Percentiles rank a stretch among this genome's conserved stretches.
phyloP scores from a whole-genome alignment of 2,329 filamentous ascomycete species.

The Nemania sp. region DNA sequence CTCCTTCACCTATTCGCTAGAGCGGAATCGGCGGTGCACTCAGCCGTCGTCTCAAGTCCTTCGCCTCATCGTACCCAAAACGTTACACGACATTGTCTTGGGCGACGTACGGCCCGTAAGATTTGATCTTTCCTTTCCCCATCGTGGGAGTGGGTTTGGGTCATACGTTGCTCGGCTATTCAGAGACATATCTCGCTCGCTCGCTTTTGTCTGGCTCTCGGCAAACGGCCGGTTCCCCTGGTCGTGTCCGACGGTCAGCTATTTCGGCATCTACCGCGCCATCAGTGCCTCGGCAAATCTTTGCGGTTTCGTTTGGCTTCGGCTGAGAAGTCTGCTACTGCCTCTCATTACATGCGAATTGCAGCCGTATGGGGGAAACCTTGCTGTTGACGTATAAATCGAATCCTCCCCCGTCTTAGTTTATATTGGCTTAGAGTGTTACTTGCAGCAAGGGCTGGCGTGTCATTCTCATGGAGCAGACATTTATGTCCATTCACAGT shows the following conservation, averaged over 20 bases:
- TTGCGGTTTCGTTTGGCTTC: background rate
- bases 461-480: slow-evolving; percentile 69
- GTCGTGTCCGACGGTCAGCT: slow-evolving; percentile 35
- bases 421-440: slow-evolving; percentile 32
- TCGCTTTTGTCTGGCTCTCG: slow-evolving; percentile 33
- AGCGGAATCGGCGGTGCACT: background rate
- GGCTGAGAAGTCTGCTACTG: slow-evolving; percentile 20
- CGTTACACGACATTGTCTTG: slow-evolving; percentile 38
- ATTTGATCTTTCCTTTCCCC: slow-evolving; percentile 41
- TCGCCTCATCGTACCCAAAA: slow-evolving; percentile 17
- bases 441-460: slow-evolving; percentile 32
- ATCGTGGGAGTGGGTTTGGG: slow-evolving; percentile 46
- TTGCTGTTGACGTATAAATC: slow-evolving; percentile 33
- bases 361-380: slow-evolving; percentile 22
- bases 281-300: slow-evolving; percentile 31
- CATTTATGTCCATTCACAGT: slow-evolving; percentile 92
- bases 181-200: slow-evolving; percentile 43
- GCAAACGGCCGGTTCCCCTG: slow-evolving; percentile 37
- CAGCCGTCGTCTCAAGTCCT: slow-evolving; percentile 14
- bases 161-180: slow-evolving; percentile 46
- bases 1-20: background rate
- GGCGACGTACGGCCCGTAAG: slow-evolving; percentile 40
- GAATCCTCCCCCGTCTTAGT: slow-evolving; percentile 25
- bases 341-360: slow-evolving; percentile 29
- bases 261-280: slow-evolving; percentile 38